These are phyloP conservation scores for Claviceps arundinis DNA, from an alignment of 2,329 filamentous ascomycete species.

Conservation along the genomic window DNA sequence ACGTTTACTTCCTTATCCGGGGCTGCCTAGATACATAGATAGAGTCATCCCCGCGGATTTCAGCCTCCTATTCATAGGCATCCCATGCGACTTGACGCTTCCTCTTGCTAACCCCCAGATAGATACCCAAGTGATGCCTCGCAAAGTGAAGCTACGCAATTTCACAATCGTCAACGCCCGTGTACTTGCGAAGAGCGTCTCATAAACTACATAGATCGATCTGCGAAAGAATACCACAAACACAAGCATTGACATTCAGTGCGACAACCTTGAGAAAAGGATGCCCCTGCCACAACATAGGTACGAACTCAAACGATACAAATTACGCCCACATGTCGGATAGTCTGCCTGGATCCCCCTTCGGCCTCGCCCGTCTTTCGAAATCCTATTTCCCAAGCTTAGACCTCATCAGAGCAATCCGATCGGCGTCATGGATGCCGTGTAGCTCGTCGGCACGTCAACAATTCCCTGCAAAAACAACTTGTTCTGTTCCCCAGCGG, in stretches of 20 bases:
- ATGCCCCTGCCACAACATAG: background rate
- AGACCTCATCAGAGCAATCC: background rate
- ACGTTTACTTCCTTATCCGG: no score
- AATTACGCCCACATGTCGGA: background rate
- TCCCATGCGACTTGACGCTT: background rate
- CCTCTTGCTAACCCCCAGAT: no score
- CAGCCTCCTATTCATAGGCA: background rate
- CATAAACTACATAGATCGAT: background rate
- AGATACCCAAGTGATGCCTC: background rate
- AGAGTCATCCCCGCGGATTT: no score
- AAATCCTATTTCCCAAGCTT: background rate
- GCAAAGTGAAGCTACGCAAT: background rate
- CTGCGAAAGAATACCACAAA: background rate
- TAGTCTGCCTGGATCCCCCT: background rate
- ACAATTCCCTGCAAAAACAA: background rate
- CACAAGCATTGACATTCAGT: slow-evolving; percentile 4
- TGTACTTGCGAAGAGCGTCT: background rate
- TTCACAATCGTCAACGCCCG: background rate
- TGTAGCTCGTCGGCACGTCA: background rate
- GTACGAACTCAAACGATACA: background rate
- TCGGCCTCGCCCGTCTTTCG: background rate
- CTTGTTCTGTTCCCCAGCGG: background rate
- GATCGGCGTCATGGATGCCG: background rate
- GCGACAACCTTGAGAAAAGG: background rate
- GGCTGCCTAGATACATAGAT: no score